Evolutionary conservation across 495 filamentous ascomycete genomes (phyloP).

Genomic region (Hamigera avellanea): DNA sequence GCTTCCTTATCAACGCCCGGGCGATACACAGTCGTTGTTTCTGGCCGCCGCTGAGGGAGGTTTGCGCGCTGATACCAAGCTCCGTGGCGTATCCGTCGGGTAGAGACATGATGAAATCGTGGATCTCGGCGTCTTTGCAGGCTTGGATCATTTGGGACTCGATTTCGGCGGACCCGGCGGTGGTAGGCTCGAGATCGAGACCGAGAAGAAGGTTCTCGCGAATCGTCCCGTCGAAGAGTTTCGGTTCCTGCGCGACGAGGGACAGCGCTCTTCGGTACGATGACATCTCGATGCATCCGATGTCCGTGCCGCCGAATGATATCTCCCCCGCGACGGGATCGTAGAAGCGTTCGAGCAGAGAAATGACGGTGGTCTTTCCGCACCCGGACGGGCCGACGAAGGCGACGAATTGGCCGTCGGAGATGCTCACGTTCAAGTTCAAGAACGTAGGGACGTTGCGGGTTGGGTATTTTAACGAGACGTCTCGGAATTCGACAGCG

Average conservation of each 20-base stretch:
- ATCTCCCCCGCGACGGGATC: conserved; percentile 41
- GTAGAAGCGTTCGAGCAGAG: conserved; percentile 56
- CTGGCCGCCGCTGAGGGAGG: conserved; percentile 57
- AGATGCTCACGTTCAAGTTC: conserved; percentile 31
- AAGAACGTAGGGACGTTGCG: conserved; percentile 39
- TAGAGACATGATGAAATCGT: conserved; percentile 45
- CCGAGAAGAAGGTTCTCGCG: conserved; percentile 50
- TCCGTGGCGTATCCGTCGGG: conserved; percentile 28
- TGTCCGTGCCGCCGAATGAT: conserved; percentile 36
- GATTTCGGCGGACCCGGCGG: conserved; percentile 11
- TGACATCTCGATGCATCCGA: conserved; percentile 27
- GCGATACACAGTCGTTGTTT: conserved; percentile 61
- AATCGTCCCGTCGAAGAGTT: conserved; percentile 51
- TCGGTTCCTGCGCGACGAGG: conserved; percentile 52
- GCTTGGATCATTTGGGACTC: conserved; percentile 41
- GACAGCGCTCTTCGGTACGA: conserved; percentile 42
- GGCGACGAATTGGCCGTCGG: conserved; percentile 53
- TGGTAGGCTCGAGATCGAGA: conserved; percentile 31
- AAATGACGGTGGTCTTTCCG: conserved; percentile 60
- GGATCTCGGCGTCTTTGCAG: conserved; percentile 44
- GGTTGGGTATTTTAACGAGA: conserved; percentile 49
- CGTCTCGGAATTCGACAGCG: conserved; percentile 29
- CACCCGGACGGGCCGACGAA: conserved; percentile 62
- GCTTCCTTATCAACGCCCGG: conserved; percentile 53
- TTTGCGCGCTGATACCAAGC: conserved; percentile 25